phyloP scores from a whole-genome alignment of 179 eudicot genomes.

The Actinidia arguta region DNA sequence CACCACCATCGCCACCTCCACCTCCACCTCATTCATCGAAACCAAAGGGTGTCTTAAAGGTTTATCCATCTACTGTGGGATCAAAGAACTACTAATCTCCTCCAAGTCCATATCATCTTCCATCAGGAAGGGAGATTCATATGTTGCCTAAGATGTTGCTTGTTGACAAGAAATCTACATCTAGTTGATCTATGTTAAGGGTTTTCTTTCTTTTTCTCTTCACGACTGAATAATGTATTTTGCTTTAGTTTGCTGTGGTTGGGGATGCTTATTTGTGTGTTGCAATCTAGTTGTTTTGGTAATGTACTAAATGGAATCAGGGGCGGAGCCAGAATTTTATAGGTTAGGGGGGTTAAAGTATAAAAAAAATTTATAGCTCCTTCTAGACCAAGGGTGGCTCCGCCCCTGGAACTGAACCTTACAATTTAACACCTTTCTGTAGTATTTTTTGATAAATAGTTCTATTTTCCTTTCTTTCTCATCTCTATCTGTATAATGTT shows the following conservation, averaged over 20 bases:
- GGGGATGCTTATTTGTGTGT: not conserved
- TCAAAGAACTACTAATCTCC: not conserved
- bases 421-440: too few species aligned
- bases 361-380: too few species aligned
- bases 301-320: too few species aligned
- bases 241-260: not conserved
- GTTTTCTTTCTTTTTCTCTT: not conserved
- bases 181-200: not conserved
- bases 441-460: too few species aligned
- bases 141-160: not conserved
- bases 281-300: too few species aligned
- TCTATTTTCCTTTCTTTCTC: too few species aligned
- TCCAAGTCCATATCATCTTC: not conserved
- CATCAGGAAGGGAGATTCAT: not conserved
- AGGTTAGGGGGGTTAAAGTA: too few species aligned
- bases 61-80: not conserved
- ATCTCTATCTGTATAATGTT: too few species aligned
- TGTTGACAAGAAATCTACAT: not conserved
- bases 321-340: too few species aligned
- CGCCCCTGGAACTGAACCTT: too few species aligned
- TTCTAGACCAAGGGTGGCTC: too few species aligned
- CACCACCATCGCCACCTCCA: not conserved
- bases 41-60: not conserved
- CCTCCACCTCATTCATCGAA: not conserved
- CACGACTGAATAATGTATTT: not conserved